Base-by-base conservation (phyloP, 176 grass and related monocot species). In the Metroxylon sagu region DNA sequence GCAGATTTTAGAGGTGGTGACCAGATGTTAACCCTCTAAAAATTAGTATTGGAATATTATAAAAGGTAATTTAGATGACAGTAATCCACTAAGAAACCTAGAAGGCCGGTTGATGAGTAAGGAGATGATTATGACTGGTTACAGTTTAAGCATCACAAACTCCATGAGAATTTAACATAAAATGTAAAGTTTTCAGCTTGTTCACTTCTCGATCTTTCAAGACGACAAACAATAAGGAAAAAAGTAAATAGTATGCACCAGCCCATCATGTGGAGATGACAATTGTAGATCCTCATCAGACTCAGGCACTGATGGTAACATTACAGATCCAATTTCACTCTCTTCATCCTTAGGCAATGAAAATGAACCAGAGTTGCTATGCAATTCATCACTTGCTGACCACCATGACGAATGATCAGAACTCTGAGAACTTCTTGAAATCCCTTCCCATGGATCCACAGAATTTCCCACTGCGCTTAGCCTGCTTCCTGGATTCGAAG, bases 371-470 rank as follows among this genome's bases (percentile, higher is more conserved):
- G 67, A 72, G 18, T 78, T 21, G 59, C 58, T 79, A 17, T 27
- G 27, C 19, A 31, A 54, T 50, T 76, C 77, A 56, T 72, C 55
- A 72, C 53, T 70, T 51, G 49, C 52, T 39, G 67, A 89, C 53
- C 21, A 23, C 21, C 68, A 64, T 70, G 57, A 57, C 54, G 55
- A 59, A 25, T 26, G 54, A 30, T 48, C 69, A 25, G 67, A 83
- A 31, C 49, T 68, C 7, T 72, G 56, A 62, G 62, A 80, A 56
- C 35, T 35, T 54, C 25, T 70, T 26, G 67, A 58, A 10, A 73
- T 29, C 16, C 54, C 71, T 60, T 70, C 67, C 71, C 71, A 82
- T 10, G 58, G 75, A 73, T 65, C 29, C 30, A 61, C 53, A 49
- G 64, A 80, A 19, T 16, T 70, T 5, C 68, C 65, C 17, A 55